Base-by-base conservation (phyloP, 176 grass and related monocot genomes). In the Pontederia paniculata region DNA sequence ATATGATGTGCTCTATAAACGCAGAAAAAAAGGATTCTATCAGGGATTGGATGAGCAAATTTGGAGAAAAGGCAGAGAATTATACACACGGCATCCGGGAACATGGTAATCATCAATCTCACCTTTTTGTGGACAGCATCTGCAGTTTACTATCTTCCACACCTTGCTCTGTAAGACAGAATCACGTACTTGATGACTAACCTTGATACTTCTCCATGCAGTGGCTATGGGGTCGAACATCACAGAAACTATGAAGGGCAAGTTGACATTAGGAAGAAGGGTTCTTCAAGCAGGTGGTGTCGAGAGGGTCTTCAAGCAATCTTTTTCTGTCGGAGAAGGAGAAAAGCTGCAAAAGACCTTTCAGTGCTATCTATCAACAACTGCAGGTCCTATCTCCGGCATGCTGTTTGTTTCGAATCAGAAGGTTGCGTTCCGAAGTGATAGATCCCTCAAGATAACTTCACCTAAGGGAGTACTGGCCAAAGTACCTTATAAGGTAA, bases 281-380 rank as follows among this genome's bases (percentile, higher is more conserved):
- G 82, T 86, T 57, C 67, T 86, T 61, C 78, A 86, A 76, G 89
- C 89, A 8, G 86, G 82, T 37, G 85, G 87, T 10, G 67, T 84
- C 15, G 86, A 90, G 67, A 79, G 74, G 14, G 79, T 67, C 65
- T 97, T 97, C 80, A 76, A 77, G 63, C 76, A 67, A 55, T 64
- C 59, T 13, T 97, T 97, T 63, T 44, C 79, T 9, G 57, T 71
- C 4, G 79, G 83, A 17, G 79, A 84, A 60, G 82, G 80, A 23
- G 91, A 97, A 70, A 81, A 67, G 60, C 52, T 97, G 17, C 48
- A 79, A 28, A 84, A 87, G 64, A 68, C 76, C 0, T 75, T 81
- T n/a, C 80, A 90, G 66, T 97, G 91, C 74, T 98, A 89, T 77
- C 80, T 97, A 23, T 88, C 78, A 63, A 90, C 91, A 59, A 90